Evolutionary conservation across 2,329 filamentous ascomycete species (phyloP), one percentile per base, ranked within the genome.

Genomic region (Arthrobotrys pseudoclavata): DNA sequence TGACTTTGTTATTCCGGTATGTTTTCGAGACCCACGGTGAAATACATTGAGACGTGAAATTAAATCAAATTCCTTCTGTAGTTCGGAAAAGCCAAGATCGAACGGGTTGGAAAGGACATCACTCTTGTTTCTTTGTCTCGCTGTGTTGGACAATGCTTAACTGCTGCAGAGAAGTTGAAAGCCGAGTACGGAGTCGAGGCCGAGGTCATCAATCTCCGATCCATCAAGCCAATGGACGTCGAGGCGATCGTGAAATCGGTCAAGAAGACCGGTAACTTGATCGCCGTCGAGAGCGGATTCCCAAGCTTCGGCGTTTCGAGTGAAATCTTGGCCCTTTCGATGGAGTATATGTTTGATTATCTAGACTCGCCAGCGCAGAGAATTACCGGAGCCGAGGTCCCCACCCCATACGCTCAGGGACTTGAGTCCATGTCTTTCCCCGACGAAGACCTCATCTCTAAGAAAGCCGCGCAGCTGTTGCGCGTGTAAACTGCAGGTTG

Each of bases 261-360:
- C 84, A 98, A 99, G 92, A 99, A 99, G 91, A 99, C 96, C 18
- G 91, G 92, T 84, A 92, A 91, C 83, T 89, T 99, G 79, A 88
- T 99, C 84, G 90, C 90, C 48, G 93, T 99, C 81, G 95, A 98
- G 86, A 97, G 94, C 71, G 96, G 95, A 80, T 99, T 94, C 89
- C 96, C 96, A 79, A 92, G 93, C 83, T 99, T 94, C 84, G 96
- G 96, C 84, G 93, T 99, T 81, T 89, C 91, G 76, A 89, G 95
- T 72, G 96, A 99, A 87, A 94, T 99, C 82, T 89, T 99, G 80
- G 96, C 96, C 76, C 87, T 97, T 78, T 91, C 93, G 79, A 97
- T 97, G 91, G 96, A 99, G 86, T 99, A 98, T 85, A 94, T 90
- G 80, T 99, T 98, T 84, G 96, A 99, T 87, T 98, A 97, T 87